A percentile compares a stretch with the other conserved stretches of the same genome.
These are phyloP conservation scores for Isabelozyma gotoi DNA, from an alignment of 805 yeast species.

Conservation along the genomic window DNA sequence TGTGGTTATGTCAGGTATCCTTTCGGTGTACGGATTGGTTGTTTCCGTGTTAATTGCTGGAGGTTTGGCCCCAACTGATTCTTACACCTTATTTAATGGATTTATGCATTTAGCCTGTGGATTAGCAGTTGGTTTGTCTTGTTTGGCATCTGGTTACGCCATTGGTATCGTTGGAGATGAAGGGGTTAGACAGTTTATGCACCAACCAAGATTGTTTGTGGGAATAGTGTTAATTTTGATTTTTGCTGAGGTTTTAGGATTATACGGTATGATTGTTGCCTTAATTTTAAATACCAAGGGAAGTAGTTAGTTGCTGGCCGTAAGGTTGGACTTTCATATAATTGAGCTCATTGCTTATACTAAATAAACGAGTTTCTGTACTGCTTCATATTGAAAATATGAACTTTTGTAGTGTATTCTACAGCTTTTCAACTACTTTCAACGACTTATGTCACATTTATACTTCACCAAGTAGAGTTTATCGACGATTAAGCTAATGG, in stretches of 20 bases:
- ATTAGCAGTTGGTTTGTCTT: conserved; percentile 91
- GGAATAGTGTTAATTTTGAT: conserved; percentile 87
- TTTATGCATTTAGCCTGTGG: conserved; percentile 98
- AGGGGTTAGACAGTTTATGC: conserved; percentile 86
- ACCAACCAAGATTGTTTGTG: conserved; percentile 83
- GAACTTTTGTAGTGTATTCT: too few species aligned
- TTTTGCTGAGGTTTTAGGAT: conserved; percentile 88
- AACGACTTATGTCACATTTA: too few species aligned
- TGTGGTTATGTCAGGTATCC: conserved; percentile 96
- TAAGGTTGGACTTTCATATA: neutral
- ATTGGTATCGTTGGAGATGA: conserved; percentile 93
- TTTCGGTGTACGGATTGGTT: conserved; percentile 95
- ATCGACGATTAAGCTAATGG: too few species aligned
- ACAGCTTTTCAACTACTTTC: too few species aligned
- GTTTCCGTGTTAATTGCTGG: conserved; percentile 96
- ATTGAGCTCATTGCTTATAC: too few species aligned
- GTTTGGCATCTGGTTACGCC: conserved; percentile 95
- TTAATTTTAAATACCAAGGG: conserved; percentile 90
- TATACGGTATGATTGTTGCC: conserved; percentile 94
- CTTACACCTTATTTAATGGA: conserved; percentile 90
- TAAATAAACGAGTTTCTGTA: neutral
- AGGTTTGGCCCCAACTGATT: conserved; percentile 72
- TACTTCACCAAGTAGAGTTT: too few species aligned
- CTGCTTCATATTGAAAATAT: conserved; percentile 1
- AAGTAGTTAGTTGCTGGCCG: conserved; percentile 60